Conservation (phyloP, 306 rosid genomes). For the Fragaria ananassa region DNA sequence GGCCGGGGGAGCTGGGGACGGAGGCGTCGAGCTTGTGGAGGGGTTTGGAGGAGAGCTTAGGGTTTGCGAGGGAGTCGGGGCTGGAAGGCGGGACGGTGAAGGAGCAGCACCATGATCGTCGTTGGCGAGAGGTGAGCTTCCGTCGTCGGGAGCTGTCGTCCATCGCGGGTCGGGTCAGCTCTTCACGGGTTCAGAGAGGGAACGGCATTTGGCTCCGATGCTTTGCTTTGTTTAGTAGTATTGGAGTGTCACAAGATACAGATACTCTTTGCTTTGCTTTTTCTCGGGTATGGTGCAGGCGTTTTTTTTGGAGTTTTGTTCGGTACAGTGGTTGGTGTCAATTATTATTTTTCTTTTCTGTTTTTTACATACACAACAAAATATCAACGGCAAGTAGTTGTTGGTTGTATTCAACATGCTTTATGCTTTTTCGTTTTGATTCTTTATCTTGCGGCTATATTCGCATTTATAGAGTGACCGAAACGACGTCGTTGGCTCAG, state of each 20-base stretch:
- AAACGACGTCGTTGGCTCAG: not conserved
- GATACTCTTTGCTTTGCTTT: not conserved
- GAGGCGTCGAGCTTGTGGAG: conserved; percentile 30
- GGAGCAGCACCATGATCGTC: conserved; percentile 85
- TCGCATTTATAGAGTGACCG: too few relatives aligned
- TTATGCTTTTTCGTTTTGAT: too few relatives aligned
- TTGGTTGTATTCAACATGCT: too few relatives aligned
- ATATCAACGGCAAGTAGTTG: too few relatives aligned
- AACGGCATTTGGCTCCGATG: too few relatives aligned
- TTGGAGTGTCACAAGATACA: not conserved
- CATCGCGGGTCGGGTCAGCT: conserved; percentile 26
- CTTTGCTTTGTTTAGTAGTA: not conserved
- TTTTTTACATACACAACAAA: too few relatives aligned
- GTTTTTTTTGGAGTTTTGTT: conserved; percentile 1
- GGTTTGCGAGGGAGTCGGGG: conserved; percentile 52
- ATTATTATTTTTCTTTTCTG: not conserved
- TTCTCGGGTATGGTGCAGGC: not conserved
- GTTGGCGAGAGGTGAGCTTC: conserved; percentile 23
- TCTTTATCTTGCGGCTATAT: too few relatives aligned
- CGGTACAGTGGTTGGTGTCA: not conserved
- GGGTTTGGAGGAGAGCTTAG: conserved; percentile 26
- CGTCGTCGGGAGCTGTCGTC: conserved; percentile 45
- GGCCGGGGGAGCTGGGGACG: conserved; percentile 63
- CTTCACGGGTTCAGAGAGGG: not conserved
- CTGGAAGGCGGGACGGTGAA: conserved; percentile 74